phyloP scores from a whole-genome alignment of 805 yeast genomes.

The Saccharomyces cerevisiae region DNA sequence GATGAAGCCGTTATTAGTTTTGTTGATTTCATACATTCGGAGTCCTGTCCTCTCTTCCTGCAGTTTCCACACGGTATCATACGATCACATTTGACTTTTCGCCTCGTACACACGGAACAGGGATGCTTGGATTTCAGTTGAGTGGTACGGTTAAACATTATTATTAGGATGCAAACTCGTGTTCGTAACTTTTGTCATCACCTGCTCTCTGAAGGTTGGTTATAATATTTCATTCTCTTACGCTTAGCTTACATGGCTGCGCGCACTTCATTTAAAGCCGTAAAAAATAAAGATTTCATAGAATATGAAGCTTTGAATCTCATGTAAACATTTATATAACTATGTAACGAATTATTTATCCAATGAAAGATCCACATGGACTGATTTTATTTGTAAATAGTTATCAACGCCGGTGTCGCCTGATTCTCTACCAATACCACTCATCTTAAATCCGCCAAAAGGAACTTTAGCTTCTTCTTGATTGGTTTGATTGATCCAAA shows the following conservation, averaged over 20 bases:
- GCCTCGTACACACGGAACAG: slow-evolving; percentile 22
- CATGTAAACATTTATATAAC: neutral
- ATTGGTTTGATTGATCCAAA: slow-evolving; percentile 63
- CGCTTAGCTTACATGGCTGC: neutral
- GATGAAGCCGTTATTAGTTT: neutral
- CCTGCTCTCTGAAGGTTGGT: neutral
- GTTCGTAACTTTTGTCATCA: neutral
- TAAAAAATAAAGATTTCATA: neutral
- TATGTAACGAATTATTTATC: neutral
- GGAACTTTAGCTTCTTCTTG: slow-evolving; percentile 58
- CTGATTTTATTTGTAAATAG: slow-evolving; percentile 68
- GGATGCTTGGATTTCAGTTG: slow-evolving; percentile 13
- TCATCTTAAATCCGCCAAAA: slow-evolving; percentile 74
- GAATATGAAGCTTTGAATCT: neutral
- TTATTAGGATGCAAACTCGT: neutral
- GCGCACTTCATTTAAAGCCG: neutral
- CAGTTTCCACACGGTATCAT: slow-evolving; percentile 28
- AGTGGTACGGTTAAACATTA: neutral
- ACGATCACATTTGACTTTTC: slow-evolving; percentile 30
- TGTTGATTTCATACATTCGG: slow-evolving; percentile 15
- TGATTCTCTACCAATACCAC: slow-evolving; percentile 77
- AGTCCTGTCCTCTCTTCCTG: slow-evolving; percentile 21
- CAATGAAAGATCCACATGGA: slow-evolving; percentile 39
- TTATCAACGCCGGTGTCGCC: slow-evolving; percentile 64
- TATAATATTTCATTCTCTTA: neutral